Evolutionary conservation across 1,284 basidiomycete species (phyloP).

Genomic region (Naganishia cerealis): DNA sequence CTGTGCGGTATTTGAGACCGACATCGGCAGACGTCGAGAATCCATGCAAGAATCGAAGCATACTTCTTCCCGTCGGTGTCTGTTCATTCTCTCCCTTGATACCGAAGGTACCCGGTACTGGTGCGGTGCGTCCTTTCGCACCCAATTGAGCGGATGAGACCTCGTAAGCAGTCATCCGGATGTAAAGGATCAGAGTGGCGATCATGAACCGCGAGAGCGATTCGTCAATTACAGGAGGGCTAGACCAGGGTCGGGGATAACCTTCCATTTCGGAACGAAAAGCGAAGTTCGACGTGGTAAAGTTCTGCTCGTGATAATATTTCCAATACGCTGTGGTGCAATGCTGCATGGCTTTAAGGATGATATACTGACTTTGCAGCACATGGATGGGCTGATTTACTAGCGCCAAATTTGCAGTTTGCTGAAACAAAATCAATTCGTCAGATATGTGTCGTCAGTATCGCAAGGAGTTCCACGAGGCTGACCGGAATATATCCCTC

Average conservation of each 20-base stretch:
- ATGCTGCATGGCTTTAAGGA: conserved; percentile 77
- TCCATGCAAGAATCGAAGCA: conserved; percentile 28
- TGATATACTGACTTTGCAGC: conserved; percentile 83
- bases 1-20: conserved; percentile 26
- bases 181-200: conserved; percentile 75
- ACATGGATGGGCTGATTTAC: conserved; percentile 65
- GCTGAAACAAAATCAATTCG: conserved; percentile 54
- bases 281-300: conserved; percentile 8
- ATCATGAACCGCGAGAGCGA: conserved; percentile 80
- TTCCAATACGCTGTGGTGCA: conserved; percentile 76
- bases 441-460: conserved; percentile 54
- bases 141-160: conserved; percentile 9
- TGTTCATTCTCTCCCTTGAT: conserved; percentile 31
- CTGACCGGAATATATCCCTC: conserved; percentile 74
- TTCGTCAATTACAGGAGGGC: conserved; percentile 78
- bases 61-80: conserved; percentile 25
- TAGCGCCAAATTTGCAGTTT: conserved; percentile 42
- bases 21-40: conserved; percentile 29
- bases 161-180: conserved; percentile 67
- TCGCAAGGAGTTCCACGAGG: conserved; percentile 6
- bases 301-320: conserved; percentile 37
- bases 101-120: conserved; percentile 32
- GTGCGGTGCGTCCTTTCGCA: conserved; percentile 18
- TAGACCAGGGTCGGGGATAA: conserved; percentile 59
- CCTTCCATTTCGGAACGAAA: conserved; percentile 34